Evolutionary conservation across 495 filamentous ascomycete genomes (phyloP), one percentile per base, ranked within the genome.

Genomic region (Aspergillus bridgeri): DNA sequence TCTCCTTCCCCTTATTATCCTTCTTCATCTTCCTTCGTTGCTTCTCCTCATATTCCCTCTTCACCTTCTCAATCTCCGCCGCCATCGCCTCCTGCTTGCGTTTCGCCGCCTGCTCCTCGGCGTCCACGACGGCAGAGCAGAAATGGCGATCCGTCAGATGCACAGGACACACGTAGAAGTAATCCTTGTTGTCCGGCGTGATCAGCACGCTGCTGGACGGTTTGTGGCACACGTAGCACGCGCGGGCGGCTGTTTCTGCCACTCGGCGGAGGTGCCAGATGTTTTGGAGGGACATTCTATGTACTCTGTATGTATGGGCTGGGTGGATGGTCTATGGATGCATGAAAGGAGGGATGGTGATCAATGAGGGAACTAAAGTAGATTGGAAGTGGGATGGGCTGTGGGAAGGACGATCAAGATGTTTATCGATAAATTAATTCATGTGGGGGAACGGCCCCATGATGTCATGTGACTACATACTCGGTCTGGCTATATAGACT

Each of bases 131-230:
- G 13, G 92, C 87, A 15, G 82, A 84, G 66, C 87, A 91, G 70
- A 96, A 96, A 13, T 87, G 81, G 21, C 80, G 78, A 67, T 98
- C 94, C 67, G 89, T 90, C 9, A 97, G 79, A 70, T 98, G 94
- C 45, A 81, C 77, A 15, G 85, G 81, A 65, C 94, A 98, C 27
- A 93, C 81, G 67, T 95, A 96, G 72, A 98, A 98, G 77, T 89
- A 96, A 69, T 98, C 94, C 90, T 93, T 96, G 69, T 89, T 93
- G 65, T 96, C 91, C 0, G 90, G 81, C 2, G 91, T 96, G 59
- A 96, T 88, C 57, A 98, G 77, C 22, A 98, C 94, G 65, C 85
- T 91, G 7, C 86, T 83, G 48, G 87, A 91, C 5, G 89, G 88
- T 70, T 94, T 96, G 79, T 86, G 92, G 78, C 94, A 98, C 59